Conservation (phyloP, 768 basidiomycete genomes). For the Pleurotus platypus region DNA sequence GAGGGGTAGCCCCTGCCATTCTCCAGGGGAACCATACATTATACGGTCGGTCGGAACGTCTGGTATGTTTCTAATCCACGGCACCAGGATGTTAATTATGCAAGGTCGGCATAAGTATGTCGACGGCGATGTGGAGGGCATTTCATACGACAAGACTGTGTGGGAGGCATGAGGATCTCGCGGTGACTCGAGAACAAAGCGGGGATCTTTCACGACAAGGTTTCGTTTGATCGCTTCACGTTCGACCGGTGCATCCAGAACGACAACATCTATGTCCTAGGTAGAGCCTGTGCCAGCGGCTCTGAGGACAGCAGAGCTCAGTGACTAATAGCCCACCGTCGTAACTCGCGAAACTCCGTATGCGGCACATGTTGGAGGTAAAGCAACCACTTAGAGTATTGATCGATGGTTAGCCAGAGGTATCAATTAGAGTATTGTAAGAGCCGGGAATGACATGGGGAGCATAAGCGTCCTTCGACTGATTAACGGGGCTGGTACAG, state of each 20-base stretch:
- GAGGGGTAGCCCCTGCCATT: constrained; percentile 7
- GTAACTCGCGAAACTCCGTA: neutral
- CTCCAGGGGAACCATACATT: neutral
- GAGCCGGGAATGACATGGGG: too few relatives aligned
- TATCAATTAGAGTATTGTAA: too few relatives aligned
- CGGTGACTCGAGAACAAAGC: constrained; percentile 25
- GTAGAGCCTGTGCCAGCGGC: neutral
- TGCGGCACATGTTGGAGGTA: neutral
- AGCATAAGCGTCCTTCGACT: too few relatives aligned
- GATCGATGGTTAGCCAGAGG: too few relatives aligned
- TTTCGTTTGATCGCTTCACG: constrained; percentile 26
- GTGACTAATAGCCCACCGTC: neutral
- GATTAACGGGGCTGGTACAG: too few relatives aligned
- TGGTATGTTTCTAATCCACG: constrained; percentile 12
- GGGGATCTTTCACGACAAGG: constrained; percentile 19
- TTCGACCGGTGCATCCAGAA: constrained; percentile 19
- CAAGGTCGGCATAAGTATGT: neutral
- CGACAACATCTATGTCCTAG: constrained; percentile 34
- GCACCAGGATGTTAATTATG: constrained; percentile 14
- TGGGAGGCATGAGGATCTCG: constrained; percentile 26
- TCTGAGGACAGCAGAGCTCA: too few relatives aligned
- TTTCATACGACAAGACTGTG: constrained; percentile 17
- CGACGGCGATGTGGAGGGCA: neutral
- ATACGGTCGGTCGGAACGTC: constrained; percentile 10
- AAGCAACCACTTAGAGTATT: too few relatives aligned